These are phyloP conservation scores for Articulospora tetracladia DNA, from an alignment of 495 filamentous ascomycete species.

Conservation along the genomic window DNA sequence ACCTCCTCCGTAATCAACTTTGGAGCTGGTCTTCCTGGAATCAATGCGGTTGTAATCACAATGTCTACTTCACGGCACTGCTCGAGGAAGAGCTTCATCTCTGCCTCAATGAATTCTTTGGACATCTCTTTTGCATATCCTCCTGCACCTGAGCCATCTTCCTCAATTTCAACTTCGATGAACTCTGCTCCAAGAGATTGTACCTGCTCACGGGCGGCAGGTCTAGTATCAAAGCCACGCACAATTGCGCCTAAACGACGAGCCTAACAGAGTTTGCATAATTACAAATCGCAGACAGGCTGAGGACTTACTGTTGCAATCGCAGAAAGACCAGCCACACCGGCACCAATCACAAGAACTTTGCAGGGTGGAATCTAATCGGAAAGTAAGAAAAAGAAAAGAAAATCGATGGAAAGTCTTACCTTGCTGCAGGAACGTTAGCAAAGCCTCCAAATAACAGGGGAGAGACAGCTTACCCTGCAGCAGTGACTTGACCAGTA, in stretches of 20 bases:
- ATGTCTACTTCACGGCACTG: slow-evolving; percentile 83
- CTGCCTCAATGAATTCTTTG: slow-evolving; percentile 80
- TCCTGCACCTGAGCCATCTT: slow-evolving; percentile 76
- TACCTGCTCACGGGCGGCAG: slow-evolving; percentile 76
- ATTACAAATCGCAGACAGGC: background rate
- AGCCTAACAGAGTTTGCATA: slow-evolving; percentile 34
- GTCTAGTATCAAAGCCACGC: slow-evolving; percentile 75
- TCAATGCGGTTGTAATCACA: slow-evolving; percentile 78
- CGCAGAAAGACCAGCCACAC: slow-evolving; percentile 76
- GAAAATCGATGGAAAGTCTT: background rate
- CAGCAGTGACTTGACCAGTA: slow-evolving; percentile 79
- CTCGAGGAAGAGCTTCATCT: slow-evolving; percentile 82
- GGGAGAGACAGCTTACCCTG: slow-evolving; percentile 41
- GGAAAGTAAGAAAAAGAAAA: slow-evolving; percentile 7
- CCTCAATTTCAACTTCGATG: slow-evolving; percentile 77
- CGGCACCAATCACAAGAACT: slow-evolving; percentile 77
- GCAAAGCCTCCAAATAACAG: slow-evolving; percentile 15
- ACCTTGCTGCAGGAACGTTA: slow-evolving; percentile 25
- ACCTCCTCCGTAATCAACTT: slow-evolving; percentile 68
- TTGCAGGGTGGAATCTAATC: slow-evolving; percentile 76
- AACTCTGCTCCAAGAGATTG: slow-evolving; percentile 82
- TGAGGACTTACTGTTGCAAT: slow-evolving; percentile 54
- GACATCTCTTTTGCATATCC: slow-evolving; percentile 89
- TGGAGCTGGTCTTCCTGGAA: slow-evolving; percentile 71
- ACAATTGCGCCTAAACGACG: slow-evolving; percentile 80